Conservation (phyloP, 805 yeast species). For the Sugiyamaella mastotermitis region DNA sequence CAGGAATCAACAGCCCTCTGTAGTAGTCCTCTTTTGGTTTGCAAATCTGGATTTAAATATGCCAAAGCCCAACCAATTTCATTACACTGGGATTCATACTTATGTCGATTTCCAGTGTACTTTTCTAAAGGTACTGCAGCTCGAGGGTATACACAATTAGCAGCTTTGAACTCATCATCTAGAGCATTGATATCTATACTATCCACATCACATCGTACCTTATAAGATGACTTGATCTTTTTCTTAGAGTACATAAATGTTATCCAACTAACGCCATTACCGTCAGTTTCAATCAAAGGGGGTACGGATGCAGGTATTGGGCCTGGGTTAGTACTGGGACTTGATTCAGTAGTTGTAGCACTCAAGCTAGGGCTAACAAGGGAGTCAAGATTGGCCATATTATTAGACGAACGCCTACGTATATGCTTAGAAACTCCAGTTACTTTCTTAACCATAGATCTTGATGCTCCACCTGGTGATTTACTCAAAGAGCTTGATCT, state of each 20-base stretch:
- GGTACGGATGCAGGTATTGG: conserved; percentile 28
- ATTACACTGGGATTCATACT: conserved; percentile 44
- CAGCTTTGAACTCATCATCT: conserved; percentile 29
- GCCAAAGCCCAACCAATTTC: conserved; percentile 45
- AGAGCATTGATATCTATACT: conserved; percentile 23
- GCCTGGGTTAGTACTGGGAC: conserved; percentile 25
- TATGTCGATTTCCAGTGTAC: conserved; percentile 40
- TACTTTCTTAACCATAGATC: too few species aligned
- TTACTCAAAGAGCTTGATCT: too few species aligned
- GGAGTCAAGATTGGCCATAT: too few species aligned
- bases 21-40: conserved; percentile 40
- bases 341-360: too few species aligned
- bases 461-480: too few species aligned
- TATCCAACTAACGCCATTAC: conserved; percentile 27
- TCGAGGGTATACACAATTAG: conserved; percentile 45
- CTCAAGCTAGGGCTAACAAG: too few species aligned
- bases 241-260: conserved; percentile 31
- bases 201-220: conserved; percentile 32
- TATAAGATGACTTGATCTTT: conserved; percentile 25
- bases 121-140: conserved; percentile 39
- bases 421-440: too few species aligned
- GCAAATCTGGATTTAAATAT: conserved; percentile 37
- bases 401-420: too few species aligned
- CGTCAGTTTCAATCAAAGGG: conserved; percentile 21
- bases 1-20: conserved; percentile 50